phyloP scores from a whole-genome alignment of 1,284 basidiomycete species.

The Coniferiporia weirii region DNA sequence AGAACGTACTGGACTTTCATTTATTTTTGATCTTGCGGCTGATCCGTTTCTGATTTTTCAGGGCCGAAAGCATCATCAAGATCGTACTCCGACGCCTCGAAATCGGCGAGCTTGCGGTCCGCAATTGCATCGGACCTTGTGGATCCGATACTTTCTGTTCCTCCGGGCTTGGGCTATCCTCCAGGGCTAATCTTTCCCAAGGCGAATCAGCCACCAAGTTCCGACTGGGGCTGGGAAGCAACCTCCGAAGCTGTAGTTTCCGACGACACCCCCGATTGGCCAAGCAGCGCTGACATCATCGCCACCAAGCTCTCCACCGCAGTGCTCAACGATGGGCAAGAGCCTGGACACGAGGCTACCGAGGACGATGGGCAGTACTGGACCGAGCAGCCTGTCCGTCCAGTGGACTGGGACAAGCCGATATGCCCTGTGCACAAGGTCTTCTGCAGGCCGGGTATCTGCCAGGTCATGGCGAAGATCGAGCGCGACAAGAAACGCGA shows the following conservation, averaged over 20 bases:
- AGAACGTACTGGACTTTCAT: neutral
- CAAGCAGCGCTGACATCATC: neutral
- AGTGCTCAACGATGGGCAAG: neutral
- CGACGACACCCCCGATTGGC: neutral
- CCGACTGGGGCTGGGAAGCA: neutral
- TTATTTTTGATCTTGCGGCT: neutral
- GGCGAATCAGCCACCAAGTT: neutral
- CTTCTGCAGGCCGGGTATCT: constrained; percentile 5
- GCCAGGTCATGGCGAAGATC: constrained; percentile 7
- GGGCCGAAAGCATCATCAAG: constrained; percentile 5
- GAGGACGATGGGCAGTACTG: constrained; percentile 1
- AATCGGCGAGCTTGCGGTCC: neutral
- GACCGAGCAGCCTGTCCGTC: neutral
- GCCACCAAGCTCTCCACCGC: neutral
- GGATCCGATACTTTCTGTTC: neutral
- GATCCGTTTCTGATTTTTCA: neutral
- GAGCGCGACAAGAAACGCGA: constrained; percentile 12
- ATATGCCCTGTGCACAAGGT: constrained; percentile 14
- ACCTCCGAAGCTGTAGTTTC: neutral
- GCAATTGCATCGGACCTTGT: neutral
- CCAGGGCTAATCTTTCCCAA: constrained; percentile 4
- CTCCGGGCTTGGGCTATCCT: constrained; percentile 7
- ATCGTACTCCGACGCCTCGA: constrained; percentile 4
- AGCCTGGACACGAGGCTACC: neutral
- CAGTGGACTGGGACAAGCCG: constrained; percentile 13